phyloP scores from a whole-genome alignment of 805 yeast genomes.

The Yarrowia sp. region DNA sequence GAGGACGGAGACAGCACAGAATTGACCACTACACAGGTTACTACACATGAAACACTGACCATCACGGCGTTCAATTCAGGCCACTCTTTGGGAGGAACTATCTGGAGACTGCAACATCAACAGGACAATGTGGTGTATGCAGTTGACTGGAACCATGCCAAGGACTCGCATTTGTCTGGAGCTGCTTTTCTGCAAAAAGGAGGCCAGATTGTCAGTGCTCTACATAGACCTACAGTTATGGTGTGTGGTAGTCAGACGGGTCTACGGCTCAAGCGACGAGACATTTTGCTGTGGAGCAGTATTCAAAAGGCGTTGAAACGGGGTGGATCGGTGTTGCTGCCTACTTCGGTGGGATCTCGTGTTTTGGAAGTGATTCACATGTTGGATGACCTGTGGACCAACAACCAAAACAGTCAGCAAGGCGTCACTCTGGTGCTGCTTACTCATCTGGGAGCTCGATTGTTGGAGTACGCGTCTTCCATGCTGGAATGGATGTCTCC shows the following conservation, averaged over 20 bases:
- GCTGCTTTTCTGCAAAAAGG: slow-evolving; percentile 50
- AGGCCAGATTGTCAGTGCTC: slow-evolving; percentile 58
- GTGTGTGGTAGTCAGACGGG: slow-evolving; percentile 68
- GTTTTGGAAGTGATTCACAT: slow-evolving; percentile 73
- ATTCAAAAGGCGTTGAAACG: slow-evolving; percentile 63
- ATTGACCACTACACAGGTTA: slow-evolving; percentile 8
- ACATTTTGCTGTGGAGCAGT: slow-evolving; percentile 58
- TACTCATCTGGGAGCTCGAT: slow-evolving; percentile 76
- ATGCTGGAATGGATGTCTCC: slow-evolving; percentile 96
- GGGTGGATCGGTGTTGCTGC: slow-evolving; percentile 80
- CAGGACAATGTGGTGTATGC: slow-evolving; percentile 83
- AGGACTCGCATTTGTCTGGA: slow-evolving; percentile 76
- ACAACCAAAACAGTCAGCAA: slow-evolving; percentile 31
- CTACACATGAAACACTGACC: slow-evolving; percentile 37
- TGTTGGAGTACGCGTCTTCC: slow-evolving; percentile 75
- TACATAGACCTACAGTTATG: slow-evolving; percentile 76
- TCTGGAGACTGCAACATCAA: slow-evolving; percentile 73
- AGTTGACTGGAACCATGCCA: slow-evolving; percentile 92
- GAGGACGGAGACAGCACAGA: slow-evolving; percentile 27
- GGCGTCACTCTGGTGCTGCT: slow-evolving; percentile 66
- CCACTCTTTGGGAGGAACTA: slow-evolving; percentile 87
- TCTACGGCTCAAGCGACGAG: slow-evolving; percentile 51
- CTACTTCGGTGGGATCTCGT: slow-evolving; percentile 77
- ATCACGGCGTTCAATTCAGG: slow-evolving; percentile 89
- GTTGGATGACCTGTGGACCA: slow-evolving; percentile 62